A percentile compares a stretch with the other conserved stretches of the same genome.
Evolutionary conservation across 78 protist species (phyloP).

Genomic region (Dictyostelium firmibasis): DNA sequence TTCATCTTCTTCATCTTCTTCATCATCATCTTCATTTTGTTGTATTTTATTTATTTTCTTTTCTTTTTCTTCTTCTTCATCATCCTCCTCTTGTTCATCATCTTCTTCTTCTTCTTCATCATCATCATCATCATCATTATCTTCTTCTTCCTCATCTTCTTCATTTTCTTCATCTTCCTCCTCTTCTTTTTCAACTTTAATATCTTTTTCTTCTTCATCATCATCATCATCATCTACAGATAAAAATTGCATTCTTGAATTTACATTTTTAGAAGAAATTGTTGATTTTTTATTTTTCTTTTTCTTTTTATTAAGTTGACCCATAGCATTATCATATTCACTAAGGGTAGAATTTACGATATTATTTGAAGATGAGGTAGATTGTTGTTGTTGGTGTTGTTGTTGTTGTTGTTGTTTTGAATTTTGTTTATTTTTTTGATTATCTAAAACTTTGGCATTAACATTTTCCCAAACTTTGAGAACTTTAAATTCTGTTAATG

Average conservation of each 20-base stretch:
- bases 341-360: background rate
- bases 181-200: too few relatives aligned
- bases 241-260: background rate
- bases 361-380: background rate
- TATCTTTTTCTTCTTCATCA: background rate
- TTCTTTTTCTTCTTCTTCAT: constrained; percentile 8
- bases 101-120: constrained; percentile 1
- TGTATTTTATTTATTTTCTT: background rate
- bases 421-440: background rate
- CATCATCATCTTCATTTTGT: background rate
- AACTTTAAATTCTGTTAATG: constrained; percentile 68
- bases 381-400: background rate
- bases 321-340: constrained; percentile 20
- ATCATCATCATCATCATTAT: background rate
- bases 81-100: constrained; percentile 25
- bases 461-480: constrained; percentile 28
- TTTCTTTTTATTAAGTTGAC: background rate
- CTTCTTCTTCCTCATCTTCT: background rate
- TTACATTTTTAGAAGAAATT: background rate
- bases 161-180: background rate
- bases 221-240: constrained; percentile 4
- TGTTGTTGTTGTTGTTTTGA: background rate
- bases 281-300: constrained; percentile 16
- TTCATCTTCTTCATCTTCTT: background rate
- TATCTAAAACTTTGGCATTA: constrained; percentile 1